Percentiles rank a stretch among this genome's conserved stretches.
Conservation (phyloP, 768 basidiomycete species). For the Naganishia antarctica region DNA sequence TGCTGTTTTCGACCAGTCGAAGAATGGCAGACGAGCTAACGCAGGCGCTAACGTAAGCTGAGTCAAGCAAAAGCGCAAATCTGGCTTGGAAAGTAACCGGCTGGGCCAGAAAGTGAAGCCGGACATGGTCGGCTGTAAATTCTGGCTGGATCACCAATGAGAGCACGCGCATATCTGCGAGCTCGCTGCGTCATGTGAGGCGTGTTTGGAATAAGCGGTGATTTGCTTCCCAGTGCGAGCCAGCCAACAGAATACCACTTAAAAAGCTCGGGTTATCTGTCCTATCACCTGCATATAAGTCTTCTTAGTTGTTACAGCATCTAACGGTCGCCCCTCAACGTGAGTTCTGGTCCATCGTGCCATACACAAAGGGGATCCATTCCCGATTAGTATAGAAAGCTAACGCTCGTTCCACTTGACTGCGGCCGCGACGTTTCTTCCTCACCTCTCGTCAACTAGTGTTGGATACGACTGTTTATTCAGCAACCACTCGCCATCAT, state of each 20-base stretch:
- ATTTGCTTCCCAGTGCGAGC: slow-evolving; percentile 12
- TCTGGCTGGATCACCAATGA: slow-evolving; percentile 12
- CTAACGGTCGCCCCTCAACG: neutral
- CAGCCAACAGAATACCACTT: neutral
- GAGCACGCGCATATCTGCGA: slow-evolving; percentile 8
- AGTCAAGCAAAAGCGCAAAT: neutral
- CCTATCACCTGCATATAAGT: neutral
- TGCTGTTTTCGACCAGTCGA: neutral
- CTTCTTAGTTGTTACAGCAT: neutral
- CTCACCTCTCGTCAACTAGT: slow-evolving; percentile 8
- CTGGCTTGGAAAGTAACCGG: slow-evolving; percentile 1
- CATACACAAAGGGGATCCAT: too few species aligned
- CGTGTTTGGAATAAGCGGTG: slow-evolving; percentile 1
- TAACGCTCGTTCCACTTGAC: too few species aligned
- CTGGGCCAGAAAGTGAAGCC: neutral
- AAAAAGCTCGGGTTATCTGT: slow-evolving; percentile 17
- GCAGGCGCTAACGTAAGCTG: slow-evolving; percentile 12
- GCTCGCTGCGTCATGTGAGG: neutral
- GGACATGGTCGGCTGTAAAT: slow-evolving; percentile 22
- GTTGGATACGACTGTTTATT: slow-evolving; percentile 7
- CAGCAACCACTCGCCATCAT: slow-evolving; percentile 20
- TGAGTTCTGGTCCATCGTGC: too few species aligned
- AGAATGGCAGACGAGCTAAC: slow-evolving; percentile 8
- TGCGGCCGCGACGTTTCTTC: neutral
- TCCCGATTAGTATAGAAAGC: too few species aligned